Base-by-base conservation (phyloP, 2,329 filamentous ascomycete species). In the Escovopsis weberi region DNA sequence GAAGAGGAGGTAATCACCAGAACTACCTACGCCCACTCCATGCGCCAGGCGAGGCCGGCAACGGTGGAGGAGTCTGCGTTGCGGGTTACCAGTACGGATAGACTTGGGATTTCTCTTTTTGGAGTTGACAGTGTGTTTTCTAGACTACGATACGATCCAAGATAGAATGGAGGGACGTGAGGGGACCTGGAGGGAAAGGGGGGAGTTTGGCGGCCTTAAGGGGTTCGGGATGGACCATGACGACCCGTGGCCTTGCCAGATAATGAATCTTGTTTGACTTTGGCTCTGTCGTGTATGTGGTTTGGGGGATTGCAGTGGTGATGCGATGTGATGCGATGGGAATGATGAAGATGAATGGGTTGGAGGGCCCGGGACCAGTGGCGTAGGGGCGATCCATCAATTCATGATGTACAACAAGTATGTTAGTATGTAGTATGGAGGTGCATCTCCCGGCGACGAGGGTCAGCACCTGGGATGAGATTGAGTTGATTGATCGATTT, bases 51-150 rank as follows among this genome's bases (percentile, higher is more conserved):
- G 41, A 43, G 19, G 42, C 39, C 39, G 39, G 41, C 40, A 39
- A 41, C 39, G 38, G 33, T 36, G 37, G 38, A 46, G 47, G 47
- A 43, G 46, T 40, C 32, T 32, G 37, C 36, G 33, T 32, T 12
- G 38, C 38, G 41, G 33, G 39, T 60, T 50, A n/a, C 49, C 51
- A 52, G 53, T 48, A 53, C 55, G 54, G 55, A 61, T 62, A 62
- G 59, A 62, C 51, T 45, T 53, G 51, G 46, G 15, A 15, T 15
- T 2, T 15, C 15, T 15, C 15, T 15, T 15, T 48, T 46, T 54
- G 58, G 59, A 60, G 58, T 62, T 61, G 58, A 55, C 46, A 48
- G 47, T 57, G 55, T 57, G 60, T 62, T 46, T 54, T 54, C 53
- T 62, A 62, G 59, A 62, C 56, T 58, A 60, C 50, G 15, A 15